A percentile compares a stretch with the other conserved stretches of the same genome.
These are phyloP conservation scores for Drechslerella coelobrocha DNA, from an alignment of 2,329 filamentous ascomycete genomes.

Conservation along the genomic window DNA sequence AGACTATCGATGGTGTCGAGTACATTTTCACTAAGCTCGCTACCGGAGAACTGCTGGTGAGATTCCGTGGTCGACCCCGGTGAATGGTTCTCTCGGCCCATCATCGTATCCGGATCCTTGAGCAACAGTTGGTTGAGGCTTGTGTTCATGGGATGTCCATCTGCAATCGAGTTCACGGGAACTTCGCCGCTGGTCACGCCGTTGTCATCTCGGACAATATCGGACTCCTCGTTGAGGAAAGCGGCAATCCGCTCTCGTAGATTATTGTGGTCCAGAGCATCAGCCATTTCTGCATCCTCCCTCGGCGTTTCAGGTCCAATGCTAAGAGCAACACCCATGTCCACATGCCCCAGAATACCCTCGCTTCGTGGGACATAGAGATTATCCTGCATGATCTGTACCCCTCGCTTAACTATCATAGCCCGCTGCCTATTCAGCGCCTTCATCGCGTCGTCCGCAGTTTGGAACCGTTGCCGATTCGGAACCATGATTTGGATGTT, in stretches of 20 bases:
- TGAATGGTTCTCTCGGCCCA: slow-evolving; percentile 39
- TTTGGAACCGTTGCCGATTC: slow-evolving; percentile 49
- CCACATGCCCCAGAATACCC: slow-evolving; percentile 41
- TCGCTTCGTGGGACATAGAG: slow-evolving; percentile 44
- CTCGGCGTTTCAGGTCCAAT: slow-evolving; percentile 44
- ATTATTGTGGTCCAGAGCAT: slow-evolving; percentile 30
- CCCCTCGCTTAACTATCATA: slow-evolving; percentile 39
- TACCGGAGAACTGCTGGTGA: slow-evolving; percentile 52
- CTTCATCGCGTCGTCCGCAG: slow-evolving; percentile 49
- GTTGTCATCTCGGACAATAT: slow-evolving; percentile 40
- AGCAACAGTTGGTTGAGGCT: slow-evolving; percentile 37
- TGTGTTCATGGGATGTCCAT: slow-evolving; percentile 42
- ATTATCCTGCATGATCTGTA: slow-evolving; percentile 50
- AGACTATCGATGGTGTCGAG: slow-evolving; percentile 52
- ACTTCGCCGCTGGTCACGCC: slow-evolving; percentile 30
- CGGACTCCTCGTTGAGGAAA: slow-evolving; percentile 46
- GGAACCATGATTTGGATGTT: slow-evolving; percentile 72
- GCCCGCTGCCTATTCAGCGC: slow-evolving; percentile 36
- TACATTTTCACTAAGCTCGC: slow-evolving; percentile 50
- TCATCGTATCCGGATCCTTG: slow-evolving; percentile 48
- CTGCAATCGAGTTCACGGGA: slow-evolving; percentile 19
- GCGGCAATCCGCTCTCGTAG: slow-evolving; percentile 44
- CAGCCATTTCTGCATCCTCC: slow-evolving; percentile 37
- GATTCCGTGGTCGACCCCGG: slow-evolving; percentile 51
- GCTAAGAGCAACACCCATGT: slow-evolving; percentile 46